Base-by-base conservation (phyloP, 352 stramenopile species). In the Phytophthora melonis region DNA sequence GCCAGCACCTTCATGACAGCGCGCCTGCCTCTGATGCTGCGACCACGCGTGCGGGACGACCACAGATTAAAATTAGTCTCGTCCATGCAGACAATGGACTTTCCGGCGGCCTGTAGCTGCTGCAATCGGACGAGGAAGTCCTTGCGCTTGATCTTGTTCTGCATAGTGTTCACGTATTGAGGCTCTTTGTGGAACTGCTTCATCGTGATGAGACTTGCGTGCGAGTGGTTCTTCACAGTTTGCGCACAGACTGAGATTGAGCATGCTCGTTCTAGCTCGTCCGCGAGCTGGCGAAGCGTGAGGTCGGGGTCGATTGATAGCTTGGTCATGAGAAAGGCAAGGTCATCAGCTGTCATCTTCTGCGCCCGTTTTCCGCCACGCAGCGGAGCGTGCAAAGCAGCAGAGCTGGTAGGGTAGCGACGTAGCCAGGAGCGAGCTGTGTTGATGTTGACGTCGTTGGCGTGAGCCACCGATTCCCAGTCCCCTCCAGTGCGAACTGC, bases 111-210 rank as follows among this genome's bases (percentile, higher is more conserved):
- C 49, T 72, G 60, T 10, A 55, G 45, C 7, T 68, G 32, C 3
- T 66, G 61, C 3, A 73, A 25, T 23, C 11, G 10, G 2, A 47
- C 19, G 1, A 70, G 54, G 21, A 62, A 70, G 2, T 70, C 55
- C 4, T 10, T 13, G 2, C 65, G 58, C 14, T 77, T 77, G 5
- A 27, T 47, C 41, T 77, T 77, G 62, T 77, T 77, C 10, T 39
- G 32, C 7, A 3, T 1, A 0, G 54, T 77, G 45, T 74, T 68
- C 61, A n/a, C 45, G n/a, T 47, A 32, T 10, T 32, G 25, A 3
- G 41, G n/a, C 10, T 32, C n/a, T 9, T 8, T 13, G 43, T 65
- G 3, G 11, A 47, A 19, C 58, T 57, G 9, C 58, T 66, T 50
- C 45, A n/a, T n/a, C n/a, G 25, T 3, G 25, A 58, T 7, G 9